Percentiles rank a stretch among this genome's conserved stretches.
These are phyloP conservation scores for Rosa rugosa DNA, from an alignment of 306 rosid genomes.

Conservation along the genomic window DNA sequence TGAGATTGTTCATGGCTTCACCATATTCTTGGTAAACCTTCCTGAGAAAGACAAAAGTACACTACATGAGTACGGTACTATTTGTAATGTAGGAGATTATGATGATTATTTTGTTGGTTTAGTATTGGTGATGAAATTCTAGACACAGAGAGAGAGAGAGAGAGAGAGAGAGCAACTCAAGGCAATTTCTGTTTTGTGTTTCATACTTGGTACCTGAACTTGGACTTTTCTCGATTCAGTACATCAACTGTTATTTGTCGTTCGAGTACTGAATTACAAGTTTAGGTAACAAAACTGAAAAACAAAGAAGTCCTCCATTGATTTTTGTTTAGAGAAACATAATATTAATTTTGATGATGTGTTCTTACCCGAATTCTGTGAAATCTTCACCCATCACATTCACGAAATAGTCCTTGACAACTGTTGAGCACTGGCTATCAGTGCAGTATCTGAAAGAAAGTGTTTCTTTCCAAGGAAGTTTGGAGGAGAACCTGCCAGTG, in stretches of 20 bases:
- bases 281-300: not conserved
- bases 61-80: not conserved
- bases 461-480: constrained; percentile 95
- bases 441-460: constrained; percentile 57
- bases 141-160: not conserved
- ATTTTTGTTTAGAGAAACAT: not conserved
- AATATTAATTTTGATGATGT: not conserved
- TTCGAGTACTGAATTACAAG: not conserved
- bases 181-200: not conserved
- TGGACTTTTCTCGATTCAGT: not conserved
- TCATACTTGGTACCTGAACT: not conserved
- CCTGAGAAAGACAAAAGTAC: constrained; percentile 30
- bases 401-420: constrained; percentile 61
- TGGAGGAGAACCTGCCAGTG: constrained; percentile 74
- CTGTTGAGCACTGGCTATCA: constrained; percentile 15
- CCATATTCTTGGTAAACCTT: constrained; percentile 63
- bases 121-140: not conserved
- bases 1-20: constrained; percentile 63
- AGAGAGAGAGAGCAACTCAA: not conserved
- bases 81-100: not conserved
- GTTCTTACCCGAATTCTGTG: constrained; percentile 59
- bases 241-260: not conserved
- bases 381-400: constrained; percentile 64
- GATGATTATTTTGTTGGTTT: constrained; percentile 2
- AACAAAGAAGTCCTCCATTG: not conserved